Evolutionary conservation across 495 filamentous ascomycete genomes (phyloP).

Genomic region (Xylaria bambusicola): DNA sequence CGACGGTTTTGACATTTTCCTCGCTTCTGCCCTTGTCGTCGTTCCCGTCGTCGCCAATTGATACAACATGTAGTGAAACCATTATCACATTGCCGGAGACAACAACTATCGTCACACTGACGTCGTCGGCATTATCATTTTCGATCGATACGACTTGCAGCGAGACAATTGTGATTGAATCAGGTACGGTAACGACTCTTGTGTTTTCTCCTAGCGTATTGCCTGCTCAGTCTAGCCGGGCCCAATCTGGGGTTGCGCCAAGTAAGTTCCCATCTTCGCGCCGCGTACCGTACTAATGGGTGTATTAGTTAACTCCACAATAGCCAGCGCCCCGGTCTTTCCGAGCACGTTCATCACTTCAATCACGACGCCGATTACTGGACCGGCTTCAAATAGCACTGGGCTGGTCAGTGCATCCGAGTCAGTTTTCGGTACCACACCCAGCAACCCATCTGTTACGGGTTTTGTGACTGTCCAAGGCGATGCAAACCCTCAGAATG

Average conservation of each 20-base stretch:
- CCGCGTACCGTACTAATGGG: background rate
- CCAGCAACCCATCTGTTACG: slow-evolving; percentile 1
- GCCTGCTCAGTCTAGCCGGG: background rate
- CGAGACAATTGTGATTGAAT: slow-evolving; percentile 15
- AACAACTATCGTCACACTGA: slow-evolving; percentile 20
- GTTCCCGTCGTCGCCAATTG: slow-evolving; percentile 13
- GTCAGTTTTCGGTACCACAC: slow-evolving; percentile 6
- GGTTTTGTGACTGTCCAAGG: background rate
- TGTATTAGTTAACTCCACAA: slow-evolving; percentile 5
- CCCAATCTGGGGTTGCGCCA: slow-evolving; percentile 2
- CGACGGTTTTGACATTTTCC: slow-evolving; percentile 20
- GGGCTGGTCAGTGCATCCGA: background rate
- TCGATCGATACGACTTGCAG: slow-evolving; percentile 19
- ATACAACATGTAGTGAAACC: slow-evolving; percentile 32
- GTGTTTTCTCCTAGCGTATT: background rate
- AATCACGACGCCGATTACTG: slow-evolving; percentile 21
- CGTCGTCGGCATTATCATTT: slow-evolving; percentile 9
- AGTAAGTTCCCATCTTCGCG: slow-evolving; percentile 9
- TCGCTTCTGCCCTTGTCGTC: slow-evolving; percentile 10
- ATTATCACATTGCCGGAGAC: slow-evolving; percentile 24
- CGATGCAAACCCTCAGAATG: background rate
- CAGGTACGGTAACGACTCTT: slow-evolving; percentile 5
- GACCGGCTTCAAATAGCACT: slow-evolving; percentile 21
- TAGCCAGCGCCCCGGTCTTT: background rate
- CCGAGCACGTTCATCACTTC: slow-evolving; percentile 35